Evolutionary conservation across 2,329 filamentous ascomycete genomes (phyloP).

Genomic region (Paecilomyces dactylethromorphus): DNA sequence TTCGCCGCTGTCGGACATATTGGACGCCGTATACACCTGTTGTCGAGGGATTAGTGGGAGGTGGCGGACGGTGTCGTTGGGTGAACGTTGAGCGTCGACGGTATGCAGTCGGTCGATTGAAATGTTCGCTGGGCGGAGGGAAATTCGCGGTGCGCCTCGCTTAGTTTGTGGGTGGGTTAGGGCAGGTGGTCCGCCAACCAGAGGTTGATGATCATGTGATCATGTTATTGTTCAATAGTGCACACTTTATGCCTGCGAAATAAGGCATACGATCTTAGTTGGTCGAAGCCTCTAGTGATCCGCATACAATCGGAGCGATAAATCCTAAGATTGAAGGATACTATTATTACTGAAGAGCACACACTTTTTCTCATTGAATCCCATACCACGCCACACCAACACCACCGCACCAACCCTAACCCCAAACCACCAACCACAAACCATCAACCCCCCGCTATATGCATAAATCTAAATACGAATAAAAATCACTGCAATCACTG

Average conservation of each 20-base stretch:
- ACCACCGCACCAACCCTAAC: too few species aligned
- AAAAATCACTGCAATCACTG: neutral
- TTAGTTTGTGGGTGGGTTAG: slow-evolving; percentile 37
- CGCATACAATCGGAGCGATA: neutral
- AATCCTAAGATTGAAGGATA: neutral
- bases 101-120: slow-evolving; percentile 28
- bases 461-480: neutral
- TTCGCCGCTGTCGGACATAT: slow-evolving; percentile 92
- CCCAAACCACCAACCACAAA: too few species aligned
- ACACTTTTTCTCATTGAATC: neutral
- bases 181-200: slow-evolving; percentile 25
- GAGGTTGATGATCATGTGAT: slow-evolving; percentile 16
- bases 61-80: slow-evolving; percentile 24
- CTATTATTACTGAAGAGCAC: neutral
- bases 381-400: neutral
- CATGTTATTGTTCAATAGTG: neutral
- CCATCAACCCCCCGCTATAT: neutral
- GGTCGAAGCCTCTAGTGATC: too few species aligned
- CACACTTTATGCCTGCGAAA: neutral
- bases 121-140: slow-evolving; percentile 24
- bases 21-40: slow-evolving; percentile 42
- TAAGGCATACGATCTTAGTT: neutral
- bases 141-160: slow-evolving; percentile 38
- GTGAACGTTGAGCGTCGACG: slow-evolving; percentile 29
- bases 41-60: slow-evolving; percentile 32